Base-by-base conservation (phyloP, 176 grass and related monocot species). In the Eleusine coracana region DNA sequence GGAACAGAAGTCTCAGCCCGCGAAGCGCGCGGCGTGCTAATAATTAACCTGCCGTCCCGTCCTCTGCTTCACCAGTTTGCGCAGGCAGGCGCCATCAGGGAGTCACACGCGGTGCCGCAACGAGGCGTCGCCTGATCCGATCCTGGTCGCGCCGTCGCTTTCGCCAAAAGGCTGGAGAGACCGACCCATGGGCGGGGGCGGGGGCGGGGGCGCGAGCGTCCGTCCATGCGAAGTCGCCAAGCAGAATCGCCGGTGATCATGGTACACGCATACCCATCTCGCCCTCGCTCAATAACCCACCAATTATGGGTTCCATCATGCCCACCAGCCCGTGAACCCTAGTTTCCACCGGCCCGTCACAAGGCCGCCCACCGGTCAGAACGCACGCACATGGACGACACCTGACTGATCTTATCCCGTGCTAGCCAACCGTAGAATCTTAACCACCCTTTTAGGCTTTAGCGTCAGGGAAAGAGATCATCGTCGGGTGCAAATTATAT, bases 281-380 rank as follows among this genome's bases (percentile, higher is more conserved):
- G 2, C 4, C 4, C 36, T n/a, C 63, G 23, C 36, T 51, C 55
- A 20, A 29, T 59, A 2, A 67, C 39, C 8, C 77, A 9, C 66
- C 83, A 89, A 89, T 89, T 82, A 82, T 89, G 83, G 73, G 61
- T 86, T 86, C 88, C 83, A 89, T 70, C 50, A 13, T 37, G 41
- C 17, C 20, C 20, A 55, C 54, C 21, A 13, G 34, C 31, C 31
- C 31, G 31, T 31, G 31, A 31, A 31, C 31, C 31, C 31, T 31
- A 31, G 31, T 31, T 31, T 31, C 31, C 31, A 31, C 31, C 31
- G 69, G 29, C 61, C 40, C 68, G 68, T 44, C 68, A 8, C 38
- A 44, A 9, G 7, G 7, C 10, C 10, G 55, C 20, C 56, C 18
- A 13, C 54, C 41, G 41, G 20, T 23, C 44, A 68, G 46, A 68